Evolutionary conservation across 495 filamentous ascomycete genomes (phyloP).

Genomic region (Cercophora scortea): DNA sequence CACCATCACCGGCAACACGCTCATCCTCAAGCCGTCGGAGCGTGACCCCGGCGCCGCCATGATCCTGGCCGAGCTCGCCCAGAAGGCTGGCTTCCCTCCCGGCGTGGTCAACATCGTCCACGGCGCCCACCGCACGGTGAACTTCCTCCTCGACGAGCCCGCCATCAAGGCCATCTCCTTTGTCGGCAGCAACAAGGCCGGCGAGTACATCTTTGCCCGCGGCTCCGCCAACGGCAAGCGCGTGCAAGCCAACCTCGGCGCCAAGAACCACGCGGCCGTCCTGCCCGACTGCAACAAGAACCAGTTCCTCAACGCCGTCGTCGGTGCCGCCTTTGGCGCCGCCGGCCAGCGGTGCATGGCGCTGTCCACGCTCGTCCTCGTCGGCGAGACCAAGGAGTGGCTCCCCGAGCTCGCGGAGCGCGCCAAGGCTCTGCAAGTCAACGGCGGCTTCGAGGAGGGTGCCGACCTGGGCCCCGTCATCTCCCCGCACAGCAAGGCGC

Average conservation of each 20-base stretch:
- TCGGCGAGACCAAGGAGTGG: conserved; percentile 93
- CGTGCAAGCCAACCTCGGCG: conserved; percentile 96
- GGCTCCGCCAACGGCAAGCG: conserved; percentile 86
- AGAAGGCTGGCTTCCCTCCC: conserved; percentile 86
- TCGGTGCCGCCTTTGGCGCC: conserved; percentile 92
- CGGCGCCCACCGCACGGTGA: conserved; percentile 81
- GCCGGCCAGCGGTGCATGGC: conserved; percentile 98
- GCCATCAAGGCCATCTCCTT: conserved; percentile 98
- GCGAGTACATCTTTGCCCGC: conserved; percentile 91
- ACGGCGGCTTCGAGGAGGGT: conserved; percentile 90
- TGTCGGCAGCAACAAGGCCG: conserved; percentile 91
- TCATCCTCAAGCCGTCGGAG: conserved; percentile 96
- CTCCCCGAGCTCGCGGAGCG: conserved; percentile 83
- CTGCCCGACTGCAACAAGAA: conserved; percentile 98
- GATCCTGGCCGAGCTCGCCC: conserved; percentile 89
- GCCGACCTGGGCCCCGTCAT: conserved; percentile 97
- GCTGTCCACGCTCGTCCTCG: conserved; percentile 85
- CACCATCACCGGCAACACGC: conserved; percentile 86
- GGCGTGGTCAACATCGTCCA: conserved; percentile 96
- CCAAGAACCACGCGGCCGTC: conserved; percentile 96
- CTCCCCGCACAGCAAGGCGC: conserved; percentile 79
- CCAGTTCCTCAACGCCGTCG: conserved; percentile 88
- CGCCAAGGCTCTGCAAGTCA: conserved; percentile 80
- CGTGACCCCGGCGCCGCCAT: conserved; percentile 96
- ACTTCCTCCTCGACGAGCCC: conserved; percentile 96